phyloP scores from a whole-genome alignment of 768 basidiomycete genomes.

The Phylloporus scabripes region DNA sequence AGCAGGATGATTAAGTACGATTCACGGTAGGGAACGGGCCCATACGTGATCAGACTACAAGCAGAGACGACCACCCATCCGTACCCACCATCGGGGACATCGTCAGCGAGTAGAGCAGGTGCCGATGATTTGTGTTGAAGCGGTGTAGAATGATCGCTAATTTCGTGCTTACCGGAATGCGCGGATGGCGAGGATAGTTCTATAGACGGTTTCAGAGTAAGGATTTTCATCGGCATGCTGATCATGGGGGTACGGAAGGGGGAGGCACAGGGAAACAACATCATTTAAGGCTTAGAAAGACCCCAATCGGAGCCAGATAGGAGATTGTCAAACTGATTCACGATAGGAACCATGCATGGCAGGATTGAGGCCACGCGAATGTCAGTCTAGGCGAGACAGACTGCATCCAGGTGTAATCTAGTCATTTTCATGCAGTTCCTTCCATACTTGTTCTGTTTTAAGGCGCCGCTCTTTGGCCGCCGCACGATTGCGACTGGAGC shows the following conservation, averaged over 20 bases:
- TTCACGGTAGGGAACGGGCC: background rate
- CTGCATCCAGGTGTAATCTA: slow-evolving; percentile 5
- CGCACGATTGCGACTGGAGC: slow-evolving; percentile 56
- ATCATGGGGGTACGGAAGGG: too few species aligned
- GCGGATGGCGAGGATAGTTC: background rate
- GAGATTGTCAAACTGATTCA: background rate
- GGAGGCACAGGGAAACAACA: background rate
- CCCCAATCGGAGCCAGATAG: background rate
- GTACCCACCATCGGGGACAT: slow-evolving; percentile 30
- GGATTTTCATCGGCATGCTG: background rate
- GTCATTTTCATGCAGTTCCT: slow-evolving; percentile 53
- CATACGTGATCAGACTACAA: slow-evolving; percentile 27
- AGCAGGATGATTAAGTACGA: background rate
- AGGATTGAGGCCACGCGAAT: background rate
- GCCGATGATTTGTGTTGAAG: background rate
- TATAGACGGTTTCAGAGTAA: background rate
- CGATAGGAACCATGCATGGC: background rate
- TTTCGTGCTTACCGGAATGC: background rate
- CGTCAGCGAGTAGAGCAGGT: background rate
- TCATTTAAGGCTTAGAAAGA: slow-evolving; percentile 2
- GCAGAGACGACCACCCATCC: slow-evolving; percentile 30
- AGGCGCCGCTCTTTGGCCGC: slow-evolving; percentile 50
- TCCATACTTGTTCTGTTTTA: slow-evolving; percentile 55
- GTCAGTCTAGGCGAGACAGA: background rate
- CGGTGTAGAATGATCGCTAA: background rate